These are phyloP conservation scores for Pythium graminicola DNA, from an alignment of 352 stramenopile genomes.

Conservation along the genomic window DNA sequence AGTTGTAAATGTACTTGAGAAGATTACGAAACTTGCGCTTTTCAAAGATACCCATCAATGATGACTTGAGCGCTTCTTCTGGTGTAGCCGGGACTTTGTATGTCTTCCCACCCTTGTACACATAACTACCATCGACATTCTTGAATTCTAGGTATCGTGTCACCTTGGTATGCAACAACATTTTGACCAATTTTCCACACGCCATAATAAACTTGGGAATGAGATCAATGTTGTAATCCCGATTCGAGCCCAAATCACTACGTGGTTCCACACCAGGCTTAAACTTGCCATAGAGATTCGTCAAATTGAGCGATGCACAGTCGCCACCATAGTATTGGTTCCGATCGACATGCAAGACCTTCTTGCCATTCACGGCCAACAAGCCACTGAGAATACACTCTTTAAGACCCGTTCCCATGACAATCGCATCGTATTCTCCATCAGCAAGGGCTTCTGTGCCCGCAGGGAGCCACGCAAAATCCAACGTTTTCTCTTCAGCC, in stretches of 20 bases:
- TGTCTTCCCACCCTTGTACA: conserved; percentile 96
- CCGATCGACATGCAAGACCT: conserved; percentile 96
- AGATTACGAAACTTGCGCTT: conserved; percentile 99
- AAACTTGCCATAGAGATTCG: conserved; percentile 97
- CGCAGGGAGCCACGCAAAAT: conserved; percentile 93
- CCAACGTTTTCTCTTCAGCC: conserved; percentile 60
- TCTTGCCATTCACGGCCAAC: conserved; percentile 91
- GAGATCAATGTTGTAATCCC: conserved; percentile 99
- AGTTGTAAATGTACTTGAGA: conserved; percentile 96
- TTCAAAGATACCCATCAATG: conserved; percentile 99
- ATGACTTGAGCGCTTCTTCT: conserved; percentile 94
- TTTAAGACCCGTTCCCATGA: conserved; percentile 98
- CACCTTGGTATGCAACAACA: conserved; percentile 96
- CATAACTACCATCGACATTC: conserved; percentile 98
- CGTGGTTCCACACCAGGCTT: conserved; percentile 60
- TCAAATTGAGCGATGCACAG: conserved; percentile 97
- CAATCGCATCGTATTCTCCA: conserved; percentile 99
- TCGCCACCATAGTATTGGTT: conserved; percentile 98
- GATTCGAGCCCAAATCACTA: conserved; percentile 90
- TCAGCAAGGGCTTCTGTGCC: conserved; percentile 95
- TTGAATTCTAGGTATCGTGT: conserved; percentile 99
- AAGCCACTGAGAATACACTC: conserved; percentile 98
- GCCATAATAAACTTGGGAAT: conserved; percentile 99
- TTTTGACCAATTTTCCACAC: conserved; percentile 99
- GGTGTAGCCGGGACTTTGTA: conserved; percentile 97